Conservation (phyloP, 2,329 filamentous ascomycete species). For the Amylocarpus encephaloides region DNA sequence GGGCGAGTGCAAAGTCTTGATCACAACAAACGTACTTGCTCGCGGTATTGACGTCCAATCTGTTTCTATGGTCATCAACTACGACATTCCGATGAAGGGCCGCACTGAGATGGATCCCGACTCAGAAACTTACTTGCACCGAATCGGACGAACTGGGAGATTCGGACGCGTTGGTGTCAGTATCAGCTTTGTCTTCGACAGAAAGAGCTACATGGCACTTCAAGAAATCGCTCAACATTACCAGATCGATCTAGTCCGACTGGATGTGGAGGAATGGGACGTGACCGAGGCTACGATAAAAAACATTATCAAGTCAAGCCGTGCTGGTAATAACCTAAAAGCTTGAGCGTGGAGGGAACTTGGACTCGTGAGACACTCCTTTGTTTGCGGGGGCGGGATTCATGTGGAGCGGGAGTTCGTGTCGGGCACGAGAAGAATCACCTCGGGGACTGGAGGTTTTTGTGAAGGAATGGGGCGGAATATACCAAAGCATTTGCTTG, state of each 20-base stretch:
- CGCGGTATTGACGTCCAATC: conserved; percentile 91
- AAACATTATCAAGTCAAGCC: conserved; percentile 67
- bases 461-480: background rate
- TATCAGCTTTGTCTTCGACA: conserved; percentile 89
- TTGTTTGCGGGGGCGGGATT: background rate
- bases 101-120: conserved; percentile 77
- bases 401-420: no score
- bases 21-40: conserved; percentile 93
- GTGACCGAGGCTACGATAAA: conserved; percentile 78
- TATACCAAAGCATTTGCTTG: background rate
- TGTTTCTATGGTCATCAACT: conserved; percentile 98
- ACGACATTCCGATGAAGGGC: conserved; percentile 75
- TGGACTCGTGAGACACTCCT: background rate
- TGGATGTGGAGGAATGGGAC: conserved; percentile 88
- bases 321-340: conserved; percentile 46
- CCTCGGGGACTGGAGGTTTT: no score
- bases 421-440: no score
- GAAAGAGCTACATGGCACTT: conserved; percentile 72
- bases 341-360: background rate
- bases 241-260: conserved; percentile 69
- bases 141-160: conserved; percentile 92
- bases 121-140: conserved; percentile 92
- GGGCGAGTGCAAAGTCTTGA: conserved; percentile 88
- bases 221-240: conserved; percentile 76
- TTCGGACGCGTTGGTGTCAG: conserved; percentile 96